These are phyloP conservation scores for Podospora anserina DNA, from an alignment of 495 filamentous ascomycete species.

Conservation along the genomic window DNA sequence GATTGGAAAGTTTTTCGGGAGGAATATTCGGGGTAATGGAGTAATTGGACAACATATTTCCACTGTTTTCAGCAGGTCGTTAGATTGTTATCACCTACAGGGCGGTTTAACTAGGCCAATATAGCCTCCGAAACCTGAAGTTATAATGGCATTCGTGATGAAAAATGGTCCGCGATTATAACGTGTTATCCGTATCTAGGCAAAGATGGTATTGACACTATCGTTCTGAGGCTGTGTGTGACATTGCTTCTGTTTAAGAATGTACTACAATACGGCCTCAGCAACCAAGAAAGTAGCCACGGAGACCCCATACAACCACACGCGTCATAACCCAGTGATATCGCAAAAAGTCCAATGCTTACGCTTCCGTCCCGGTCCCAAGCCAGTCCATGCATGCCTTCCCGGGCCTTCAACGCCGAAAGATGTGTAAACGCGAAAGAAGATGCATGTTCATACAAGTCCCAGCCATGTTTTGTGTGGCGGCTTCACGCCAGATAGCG, in stretches of 20 bases:
- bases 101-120: no score
- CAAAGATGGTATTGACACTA: no score
- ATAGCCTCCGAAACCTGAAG: no score
- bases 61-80: no score
- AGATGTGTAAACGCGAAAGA: background rate
- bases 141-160: no score
- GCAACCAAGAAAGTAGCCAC: background rate
- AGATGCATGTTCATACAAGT: background rate
- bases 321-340: background rate
- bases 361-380: background rate
- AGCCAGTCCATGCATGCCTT: background rate
- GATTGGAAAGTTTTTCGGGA: no score
- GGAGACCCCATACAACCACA: background rate
- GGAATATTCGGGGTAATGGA: no score
- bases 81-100: no score
- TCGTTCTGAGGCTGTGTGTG: no score
- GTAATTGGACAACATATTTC: no score
- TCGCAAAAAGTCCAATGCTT: background rate
- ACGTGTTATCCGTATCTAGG: no score
- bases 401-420: background rate
- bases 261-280: background rate
- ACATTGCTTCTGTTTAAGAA: background rate
- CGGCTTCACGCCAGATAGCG: conserved; percentile 60
- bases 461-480: background rate
- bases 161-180: no score